phyloP scores from a whole-genome alignment of 164 flowering plant species.

The Cinnamomum micranthum region DNA sequence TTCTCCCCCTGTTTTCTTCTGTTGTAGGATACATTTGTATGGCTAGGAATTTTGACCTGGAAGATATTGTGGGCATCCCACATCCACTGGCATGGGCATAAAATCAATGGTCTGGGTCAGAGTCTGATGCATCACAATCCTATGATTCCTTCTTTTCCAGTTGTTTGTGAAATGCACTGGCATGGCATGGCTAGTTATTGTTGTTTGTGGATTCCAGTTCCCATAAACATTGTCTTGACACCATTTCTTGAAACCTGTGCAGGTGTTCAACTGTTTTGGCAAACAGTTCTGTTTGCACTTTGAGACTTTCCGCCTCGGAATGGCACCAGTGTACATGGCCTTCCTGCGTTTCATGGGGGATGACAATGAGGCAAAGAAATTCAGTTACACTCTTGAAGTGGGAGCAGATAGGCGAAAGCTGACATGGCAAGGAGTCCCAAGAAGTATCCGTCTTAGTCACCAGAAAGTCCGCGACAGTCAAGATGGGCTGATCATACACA shows the following conservation, averaged over 20 bases:
- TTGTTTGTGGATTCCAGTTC: background rate
- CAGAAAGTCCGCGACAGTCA: slow-evolving; percentile 42
- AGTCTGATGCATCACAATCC: background rate
- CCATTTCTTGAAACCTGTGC: background rate
- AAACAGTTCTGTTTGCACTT: slow-evolving; percentile 52
- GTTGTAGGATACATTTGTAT: background rate
- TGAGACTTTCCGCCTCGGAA: slow-evolving; percentile 48
- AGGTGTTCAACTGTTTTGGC: slow-evolving; percentile 45
- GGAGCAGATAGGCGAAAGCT: slow-evolving; percentile 41
- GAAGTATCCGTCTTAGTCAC: slow-evolving; percentile 48
- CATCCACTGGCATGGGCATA: too few species aligned
- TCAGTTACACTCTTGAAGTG: slow-evolving; percentile 43
- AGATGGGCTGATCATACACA: slow-evolving; percentile 44
- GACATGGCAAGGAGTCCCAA: slow-evolving; percentile 49
- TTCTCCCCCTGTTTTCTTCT: too few species aligned
- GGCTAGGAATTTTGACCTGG: background rate
- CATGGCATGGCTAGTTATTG: background rate
- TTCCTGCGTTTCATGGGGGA: slow-evolving; percentile 54
- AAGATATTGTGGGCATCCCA: too few species aligned
- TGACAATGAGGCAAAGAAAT: slow-evolving; percentile 41
- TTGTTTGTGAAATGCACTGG: background rate
- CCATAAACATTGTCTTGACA: too few species aligned
- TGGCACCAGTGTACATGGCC: slow-evolving; percentile 48
- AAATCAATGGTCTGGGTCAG: background rate
- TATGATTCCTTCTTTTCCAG: background rate